Conservation (phyloP, 139 green algal species). For the Haematococcus sp. region DNA sequence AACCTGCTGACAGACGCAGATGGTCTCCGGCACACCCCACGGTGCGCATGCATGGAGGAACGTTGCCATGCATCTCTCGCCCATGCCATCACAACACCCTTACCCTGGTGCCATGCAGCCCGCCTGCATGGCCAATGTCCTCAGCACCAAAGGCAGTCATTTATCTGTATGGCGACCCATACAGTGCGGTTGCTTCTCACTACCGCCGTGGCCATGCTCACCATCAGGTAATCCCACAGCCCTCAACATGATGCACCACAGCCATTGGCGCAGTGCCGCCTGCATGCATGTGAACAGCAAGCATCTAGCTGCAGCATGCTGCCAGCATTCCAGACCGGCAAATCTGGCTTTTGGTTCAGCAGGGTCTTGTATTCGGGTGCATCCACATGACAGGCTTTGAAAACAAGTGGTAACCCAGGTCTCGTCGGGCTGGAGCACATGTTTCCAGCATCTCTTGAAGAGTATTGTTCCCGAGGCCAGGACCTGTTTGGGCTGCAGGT, state of each 20-base stretch:
- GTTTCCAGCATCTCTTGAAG: constrained; percentile 31
- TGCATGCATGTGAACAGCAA: too few relatives aligned
- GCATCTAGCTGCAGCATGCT: too few relatives aligned
- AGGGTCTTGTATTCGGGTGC: too few relatives aligned
- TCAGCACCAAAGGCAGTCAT: constrained; percentile 15
- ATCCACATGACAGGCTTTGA: constrained; percentile 28
- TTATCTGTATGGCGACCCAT: constrained; percentile 52
- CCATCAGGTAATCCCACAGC: constrained; percentile 31
- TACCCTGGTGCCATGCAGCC: too few relatives aligned
- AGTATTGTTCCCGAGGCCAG: constrained; percentile 30
- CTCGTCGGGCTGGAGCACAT: background rate
- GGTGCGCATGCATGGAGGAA: constrained; percentile 6
- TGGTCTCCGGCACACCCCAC: constrained; percentile 31
- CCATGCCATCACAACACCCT: too few relatives aligned
- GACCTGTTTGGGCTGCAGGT: constrained; percentile 43
- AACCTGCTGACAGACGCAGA: constrained; percentile 54
- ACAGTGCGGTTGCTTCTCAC: constrained; percentile 40
- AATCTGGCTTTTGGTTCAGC: too few relatives aligned
- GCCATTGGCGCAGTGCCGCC: too few relatives aligned
- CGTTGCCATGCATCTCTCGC: too few relatives aligned
- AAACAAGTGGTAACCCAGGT: constrained; percentile 30
- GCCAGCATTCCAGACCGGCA: too few relatives aligned
- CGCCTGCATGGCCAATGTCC: background rate
- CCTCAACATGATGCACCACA: too few relatives aligned
- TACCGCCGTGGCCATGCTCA: constrained; percentile 41